A percentile compares a stretch with the other conserved stretches of the same genome.
phyloP scores from a whole-genome alignment of 176 grass and related monocot species.

The Oryza brachyantha region DNA sequence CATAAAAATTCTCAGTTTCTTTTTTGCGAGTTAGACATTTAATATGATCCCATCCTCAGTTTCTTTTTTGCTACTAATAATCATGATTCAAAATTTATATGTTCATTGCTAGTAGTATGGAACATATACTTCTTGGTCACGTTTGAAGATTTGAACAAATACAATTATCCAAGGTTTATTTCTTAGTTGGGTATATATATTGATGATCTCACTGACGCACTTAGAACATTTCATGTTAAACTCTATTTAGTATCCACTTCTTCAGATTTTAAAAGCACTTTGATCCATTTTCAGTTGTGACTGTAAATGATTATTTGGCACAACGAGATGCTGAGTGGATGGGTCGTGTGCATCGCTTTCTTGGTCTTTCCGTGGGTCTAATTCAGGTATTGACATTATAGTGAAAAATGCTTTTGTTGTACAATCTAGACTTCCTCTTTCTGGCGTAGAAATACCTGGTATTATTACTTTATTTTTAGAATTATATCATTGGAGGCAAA shows the following conservation, averaged over 20 bases:
- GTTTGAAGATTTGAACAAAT: not conserved
- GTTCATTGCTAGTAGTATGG: not conserved
- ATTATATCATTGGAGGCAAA: constrained; percentile 21
- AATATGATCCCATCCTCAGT: not conserved
- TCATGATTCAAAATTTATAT: not conserved
- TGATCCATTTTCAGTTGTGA: constrained; percentile 69
- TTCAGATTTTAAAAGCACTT: constrained; percentile 14
- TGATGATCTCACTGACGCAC: constrained; percentile 1
- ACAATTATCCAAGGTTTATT: not conserved
- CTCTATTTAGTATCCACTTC: not conserved
- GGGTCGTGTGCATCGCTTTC: constrained; percentile 89
- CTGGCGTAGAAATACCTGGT: not conserved
- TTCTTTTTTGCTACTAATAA: not conserved
- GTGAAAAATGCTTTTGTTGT: not conserved
- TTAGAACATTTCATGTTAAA: not conserved
- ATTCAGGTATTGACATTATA: constrained; percentile 61
- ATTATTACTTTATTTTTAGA: constrained; percentile 26
- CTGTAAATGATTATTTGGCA: constrained; percentile 99
- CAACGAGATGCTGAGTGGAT: constrained; percentile 98
- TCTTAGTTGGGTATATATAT: not conserved
- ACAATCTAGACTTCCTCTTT: not conserved
- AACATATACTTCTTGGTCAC: not conserved
- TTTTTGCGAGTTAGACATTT: not conserved
- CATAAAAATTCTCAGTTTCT: too few relatives aligned
- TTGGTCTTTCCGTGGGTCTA: constrained; percentile 86